Percentiles rank a stretch among this genome's conserved stretches.
These are phyloP conservation scores for Curvularia spicifera DNA, from an alignment of 2,329 filamentous ascomycete genomes.

Conservation along the genomic window DNA sequence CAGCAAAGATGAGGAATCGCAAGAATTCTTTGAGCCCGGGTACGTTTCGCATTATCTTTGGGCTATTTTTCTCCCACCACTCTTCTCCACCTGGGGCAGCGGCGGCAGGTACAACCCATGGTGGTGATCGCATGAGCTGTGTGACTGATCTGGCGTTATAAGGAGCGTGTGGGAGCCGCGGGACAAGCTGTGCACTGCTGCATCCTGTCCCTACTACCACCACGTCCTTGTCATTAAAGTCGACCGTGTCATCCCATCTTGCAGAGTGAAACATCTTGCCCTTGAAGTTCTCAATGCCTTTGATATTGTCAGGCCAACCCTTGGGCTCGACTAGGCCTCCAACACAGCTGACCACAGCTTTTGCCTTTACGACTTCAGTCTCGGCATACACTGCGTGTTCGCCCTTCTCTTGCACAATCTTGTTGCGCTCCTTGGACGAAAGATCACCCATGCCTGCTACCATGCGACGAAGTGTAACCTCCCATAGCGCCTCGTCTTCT, in stretches of 20 bases:
- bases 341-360: slow-evolving; percentile 62
- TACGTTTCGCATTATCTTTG: slow-evolving; percentile 55
- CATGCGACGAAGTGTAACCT: slow-evolving; percentile 59
- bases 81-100: slow-evolving; percentile 49
- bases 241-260: slow-evolving; percentile 60
- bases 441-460: slow-evolving; percentile 62
- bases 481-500: slow-evolving; percentile 62
- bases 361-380: slow-evolving; percentile 60
- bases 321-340: slow-evolving; percentile 64
- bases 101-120: slow-evolving; percentile 59
- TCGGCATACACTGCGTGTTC: slow-evolving; percentile 56
- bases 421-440: slow-evolving; percentile 55
- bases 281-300: slow-evolving; percentile 61
- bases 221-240: slow-evolving; percentile 62
- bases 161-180: slow-evolving; percentile 55
- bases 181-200: slow-evolving; percentile 64
- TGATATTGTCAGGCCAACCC: slow-evolving; percentile 57
- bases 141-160: slow-evolving; percentile 63
- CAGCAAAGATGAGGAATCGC: slow-evolving; percentile 55
- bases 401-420: slow-evolving; percentile 54
- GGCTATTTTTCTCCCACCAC: slow-evolving; percentile 56
- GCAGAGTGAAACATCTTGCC: slow-evolving; percentile 65
- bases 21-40: slow-evolving; percentile 59
- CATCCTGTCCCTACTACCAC: slow-evolving; percentile 66
- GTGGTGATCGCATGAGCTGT: slow-evolving; percentile 64